Conservation (phyloP, 2,329 filamentous ascomycete genomes). For the Epichloe elymi region DNA sequence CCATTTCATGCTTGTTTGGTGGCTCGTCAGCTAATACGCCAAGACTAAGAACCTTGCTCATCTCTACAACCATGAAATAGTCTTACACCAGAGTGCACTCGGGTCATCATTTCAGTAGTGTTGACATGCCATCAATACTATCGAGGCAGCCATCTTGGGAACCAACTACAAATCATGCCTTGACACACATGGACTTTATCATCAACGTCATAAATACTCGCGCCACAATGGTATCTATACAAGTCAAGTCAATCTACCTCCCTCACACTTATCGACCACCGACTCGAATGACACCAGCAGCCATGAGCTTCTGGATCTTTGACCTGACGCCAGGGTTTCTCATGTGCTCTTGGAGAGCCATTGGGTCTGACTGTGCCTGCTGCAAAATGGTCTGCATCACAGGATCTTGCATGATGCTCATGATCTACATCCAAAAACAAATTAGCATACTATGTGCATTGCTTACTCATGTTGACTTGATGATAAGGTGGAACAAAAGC, state of each 20-base stretch:
- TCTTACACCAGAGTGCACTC: no score
- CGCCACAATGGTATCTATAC: conserved; percentile 7
- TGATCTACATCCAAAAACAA: conserved; percentile 43
- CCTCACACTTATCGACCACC: conserved; percentile 28
- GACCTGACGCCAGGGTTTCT: conserved; percentile 72
- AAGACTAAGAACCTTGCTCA: not conserved
- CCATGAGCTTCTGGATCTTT: conserved; percentile 91
- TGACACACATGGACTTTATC: not conserved
- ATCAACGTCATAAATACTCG: conserved; percentile 5
- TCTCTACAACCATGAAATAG: no score
- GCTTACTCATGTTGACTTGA: not conserved
- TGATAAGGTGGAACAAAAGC: not conserved
- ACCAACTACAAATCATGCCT: not conserved
- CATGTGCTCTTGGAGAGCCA: conserved; percentile 93
- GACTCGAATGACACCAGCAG: conserved; percentile 79
- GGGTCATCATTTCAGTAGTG: no score
- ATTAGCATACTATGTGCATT: not conserved
- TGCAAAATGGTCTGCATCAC: conserved; percentile 97
- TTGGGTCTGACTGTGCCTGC: conserved; percentile 87
- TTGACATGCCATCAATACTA: not conserved
- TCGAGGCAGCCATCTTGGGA: not conserved
- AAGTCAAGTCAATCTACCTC: not conserved
- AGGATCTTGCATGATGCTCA: conserved; percentile 83
- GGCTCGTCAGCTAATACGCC: not conserved
- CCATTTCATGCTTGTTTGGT: no score